Conservation (phyloP, 306 rosid species). For the Glycine latifolia region DNA sequence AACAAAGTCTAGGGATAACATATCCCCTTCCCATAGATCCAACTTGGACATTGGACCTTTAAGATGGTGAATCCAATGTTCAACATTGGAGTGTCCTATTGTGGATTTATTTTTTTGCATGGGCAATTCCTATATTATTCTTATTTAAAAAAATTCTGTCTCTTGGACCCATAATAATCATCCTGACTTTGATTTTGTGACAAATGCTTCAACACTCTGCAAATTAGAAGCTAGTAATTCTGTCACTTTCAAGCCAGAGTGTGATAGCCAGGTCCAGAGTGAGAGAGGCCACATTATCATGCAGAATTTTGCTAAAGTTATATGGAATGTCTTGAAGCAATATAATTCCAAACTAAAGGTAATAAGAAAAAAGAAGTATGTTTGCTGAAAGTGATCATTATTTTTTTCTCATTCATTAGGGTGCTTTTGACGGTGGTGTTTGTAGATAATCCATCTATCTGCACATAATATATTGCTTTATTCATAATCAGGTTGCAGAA, state of each 20-base stretch:
- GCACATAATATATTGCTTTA: conserved; percentile 6
- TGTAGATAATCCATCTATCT: conserved; percentile 4
- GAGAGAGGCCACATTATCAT: conserved; percentile 70
- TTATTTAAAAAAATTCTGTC: conserved; percentile 5
- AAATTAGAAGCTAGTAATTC: conserved; percentile 41
- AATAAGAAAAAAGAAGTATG: conserved; percentile 33
- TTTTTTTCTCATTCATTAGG: conserved; percentile 21
- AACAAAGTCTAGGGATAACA: conserved; percentile 9
- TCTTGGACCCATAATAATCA: conserved; percentile 15
- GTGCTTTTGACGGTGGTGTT: conserved; percentile 32
- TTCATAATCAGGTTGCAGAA: conserved; percentile 68
- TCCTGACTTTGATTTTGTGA: conserved; percentile 33
- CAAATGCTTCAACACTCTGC: conserved; percentile 49
- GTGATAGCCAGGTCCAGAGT: conserved; percentile 35
- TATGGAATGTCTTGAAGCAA: conserved; percentile 77
- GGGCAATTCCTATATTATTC: not conserved
- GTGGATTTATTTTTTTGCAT: conserved; percentile 13
- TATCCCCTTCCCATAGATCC: conserved; percentile 15
- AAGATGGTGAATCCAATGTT: not conserved
- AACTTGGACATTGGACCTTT: conserved; percentile 21
- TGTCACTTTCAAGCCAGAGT: conserved; percentile 43
- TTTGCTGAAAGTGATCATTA: conserved; percentile 4
- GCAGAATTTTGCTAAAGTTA: conserved; percentile 71
- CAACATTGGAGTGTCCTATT: conserved; percentile 7
- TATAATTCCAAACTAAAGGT: conserved; percentile 73